phyloP scores from a whole-genome alignment of 148 eudicot genomes.

The Nepenthes gracilis region DNA sequence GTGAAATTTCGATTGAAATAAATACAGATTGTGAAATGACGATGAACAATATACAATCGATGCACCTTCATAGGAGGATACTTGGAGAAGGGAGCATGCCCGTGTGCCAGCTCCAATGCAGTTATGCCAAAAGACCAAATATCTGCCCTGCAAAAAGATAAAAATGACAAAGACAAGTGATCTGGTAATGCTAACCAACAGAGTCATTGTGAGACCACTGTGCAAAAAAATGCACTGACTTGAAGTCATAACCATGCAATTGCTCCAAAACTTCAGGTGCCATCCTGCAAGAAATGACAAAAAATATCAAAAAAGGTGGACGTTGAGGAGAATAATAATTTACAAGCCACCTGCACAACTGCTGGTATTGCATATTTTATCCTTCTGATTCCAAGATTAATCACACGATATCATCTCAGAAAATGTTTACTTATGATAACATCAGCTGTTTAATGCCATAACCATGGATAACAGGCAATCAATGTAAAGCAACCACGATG shows the following conservation, averaged over 20 bases:
- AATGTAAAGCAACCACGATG: background rate
- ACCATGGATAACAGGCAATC: no score
- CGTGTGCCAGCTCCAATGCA: conserved; percentile 77
- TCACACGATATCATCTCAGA: no score
- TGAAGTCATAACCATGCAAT: conserved; percentile 79
- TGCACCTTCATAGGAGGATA: conserved; percentile 78
- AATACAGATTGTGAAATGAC: no score
- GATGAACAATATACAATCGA: background rate
- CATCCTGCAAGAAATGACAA: conserved; percentile 49
- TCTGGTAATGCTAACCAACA: background rate
- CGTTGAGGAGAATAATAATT: no score
- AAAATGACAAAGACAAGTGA: conserved; percentile 4
- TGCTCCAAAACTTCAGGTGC: conserved; percentile 99
- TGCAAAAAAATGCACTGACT: conserved; percentile 32
- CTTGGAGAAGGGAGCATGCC: conserved; percentile 78
- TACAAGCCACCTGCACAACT: no score
- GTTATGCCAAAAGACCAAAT: conserved; percentile 82
- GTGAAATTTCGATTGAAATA: background rate
- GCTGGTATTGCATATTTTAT: no score
- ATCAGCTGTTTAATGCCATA: no score
- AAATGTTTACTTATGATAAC: no score
- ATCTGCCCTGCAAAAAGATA: conserved; percentile 46
- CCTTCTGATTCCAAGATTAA: no score
- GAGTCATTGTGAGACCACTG: background rate
- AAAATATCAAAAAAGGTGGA: background rate